phyloP scores from a whole-genome alignment of 495 filamentous ascomycete genomes.

The Xylaria sp. region DNA sequence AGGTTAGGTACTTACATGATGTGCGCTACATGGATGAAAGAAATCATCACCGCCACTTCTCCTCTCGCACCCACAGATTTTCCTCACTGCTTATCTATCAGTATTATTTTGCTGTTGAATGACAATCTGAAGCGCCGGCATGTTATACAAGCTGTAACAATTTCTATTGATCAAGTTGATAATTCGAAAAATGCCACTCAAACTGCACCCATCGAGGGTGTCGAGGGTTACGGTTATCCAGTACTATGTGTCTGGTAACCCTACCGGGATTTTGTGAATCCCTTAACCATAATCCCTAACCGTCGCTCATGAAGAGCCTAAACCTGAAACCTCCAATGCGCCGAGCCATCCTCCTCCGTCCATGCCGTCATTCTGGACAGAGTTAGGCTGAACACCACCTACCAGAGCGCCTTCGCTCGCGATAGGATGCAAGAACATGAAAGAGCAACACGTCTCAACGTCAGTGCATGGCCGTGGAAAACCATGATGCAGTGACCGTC shows the following conservation, averaged over 20 bases:
- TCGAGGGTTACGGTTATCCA: constrained; percentile 8
- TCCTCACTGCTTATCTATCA: background rate
- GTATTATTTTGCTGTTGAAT: background rate
- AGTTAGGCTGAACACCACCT: constrained; percentile 38
- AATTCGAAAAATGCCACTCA: background rate
- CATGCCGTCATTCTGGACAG: constrained; percentile 26
- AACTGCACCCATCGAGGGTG: constrained; percentile 7
- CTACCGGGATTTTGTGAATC: background rate
- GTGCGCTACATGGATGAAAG: background rate
- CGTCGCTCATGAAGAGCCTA: constrained; percentile 1
- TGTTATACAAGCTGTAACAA: constrained; percentile 14
- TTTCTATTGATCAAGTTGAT: background rate
- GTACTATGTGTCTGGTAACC: background rate
- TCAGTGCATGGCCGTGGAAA: constrained; percentile 9
- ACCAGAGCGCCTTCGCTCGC: constrained; percentile 20
- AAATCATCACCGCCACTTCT: constrained; percentile 23
- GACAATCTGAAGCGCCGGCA: background rate
- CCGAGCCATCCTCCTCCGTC: constrained; percentile 39
- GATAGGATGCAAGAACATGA: constrained; percentile 36
- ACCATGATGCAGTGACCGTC: background rate
- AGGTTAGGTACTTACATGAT: background rate
- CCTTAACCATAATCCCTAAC: background rate
- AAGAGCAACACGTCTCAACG: constrained; percentile 25
- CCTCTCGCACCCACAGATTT: background rate
- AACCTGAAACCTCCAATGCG: constrained; percentile 28